Evolutionary conservation across 192 early-diverging fungal species (phyloP).

Genomic region (Jimgerdemannia flammicorona): DNA sequence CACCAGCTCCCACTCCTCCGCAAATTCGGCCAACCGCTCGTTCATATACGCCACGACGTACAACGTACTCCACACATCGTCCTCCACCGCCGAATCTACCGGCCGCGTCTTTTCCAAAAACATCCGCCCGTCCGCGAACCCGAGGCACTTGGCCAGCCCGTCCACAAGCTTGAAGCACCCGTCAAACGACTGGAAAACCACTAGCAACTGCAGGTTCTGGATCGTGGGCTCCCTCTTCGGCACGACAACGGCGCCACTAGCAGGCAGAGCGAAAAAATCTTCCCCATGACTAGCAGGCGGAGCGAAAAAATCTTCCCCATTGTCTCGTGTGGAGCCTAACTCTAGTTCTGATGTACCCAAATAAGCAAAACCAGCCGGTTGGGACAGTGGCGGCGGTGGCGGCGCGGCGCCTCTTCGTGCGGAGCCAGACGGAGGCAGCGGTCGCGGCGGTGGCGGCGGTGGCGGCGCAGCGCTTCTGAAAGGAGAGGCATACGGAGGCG

Average conservation of each 20-base stretch:
- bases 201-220: not conserved
- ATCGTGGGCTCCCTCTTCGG: not conserved
- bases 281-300: not conserved
- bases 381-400: no score
- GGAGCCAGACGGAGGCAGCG: no score
- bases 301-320: no score
- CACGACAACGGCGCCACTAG: no score
- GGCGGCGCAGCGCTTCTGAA: no score
- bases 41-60: not conserved
- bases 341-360: no score
- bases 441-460: no score
- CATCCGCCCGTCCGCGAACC: not conserved
- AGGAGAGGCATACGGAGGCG: no score
- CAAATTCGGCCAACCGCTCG: not conserved
- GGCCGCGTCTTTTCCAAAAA: not conserved
- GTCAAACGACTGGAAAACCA: not conserved
- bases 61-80: not conserved
- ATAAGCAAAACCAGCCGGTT: no score
- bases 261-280: not conserved
- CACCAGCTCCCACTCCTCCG: not conserved
- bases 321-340: no score
- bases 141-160: not conserved
- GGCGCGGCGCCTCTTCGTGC: no score
- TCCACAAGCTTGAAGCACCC: not conserved
- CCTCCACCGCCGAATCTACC: not conserved